These are phyloP conservation scores for Verticillium dahliae DNA, from an alignment of 2,329 filamentous ascomycete genomes.

Conservation along the genomic window DNA sequence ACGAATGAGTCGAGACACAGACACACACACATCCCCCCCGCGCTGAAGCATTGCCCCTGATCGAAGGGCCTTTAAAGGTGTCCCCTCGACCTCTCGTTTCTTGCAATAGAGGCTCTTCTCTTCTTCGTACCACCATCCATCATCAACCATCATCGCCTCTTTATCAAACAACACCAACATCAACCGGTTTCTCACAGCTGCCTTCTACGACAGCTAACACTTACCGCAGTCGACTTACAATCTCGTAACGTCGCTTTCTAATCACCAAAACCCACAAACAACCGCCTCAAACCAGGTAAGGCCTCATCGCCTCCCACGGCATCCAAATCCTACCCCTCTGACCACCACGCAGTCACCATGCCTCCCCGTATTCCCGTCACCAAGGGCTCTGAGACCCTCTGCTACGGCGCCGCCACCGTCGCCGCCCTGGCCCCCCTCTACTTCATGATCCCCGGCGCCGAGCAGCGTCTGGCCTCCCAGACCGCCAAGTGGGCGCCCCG, in stretches of 20 bases:
- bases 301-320: not conserved
- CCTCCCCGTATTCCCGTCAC: conserved; percentile 43
- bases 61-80: conserved; percentile 6
- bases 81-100: conserved; percentile 1
- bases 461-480: conserved; percentile 46
- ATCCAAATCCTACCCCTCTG: not conserved
- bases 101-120: not conserved
- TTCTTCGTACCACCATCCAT: not conserved
- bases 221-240: not conserved
- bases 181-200: not conserved
- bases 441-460: conserved; percentile 49
- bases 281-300: not conserved
- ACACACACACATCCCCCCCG: not conserved
- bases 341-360: conserved; percentile 30
- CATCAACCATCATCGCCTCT: not conserved
- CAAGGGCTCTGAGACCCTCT: conserved; percentile 40
- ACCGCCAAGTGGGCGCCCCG: conserved; percentile 52
- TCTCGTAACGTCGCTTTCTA: not conserved
- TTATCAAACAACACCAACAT: not conserved
- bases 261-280: not conserved
- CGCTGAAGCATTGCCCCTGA: conserved; percentile 9
- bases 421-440: conserved; percentile 50
- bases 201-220: not conserved
- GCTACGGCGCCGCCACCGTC: conserved; percentile 47
- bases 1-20: not conserved